A percentile compares a stretch with the other conserved stretches of the same genome.
Conservation (phyloP, 257 asterid species). For the Solanum pimpinellifolium region DNA sequence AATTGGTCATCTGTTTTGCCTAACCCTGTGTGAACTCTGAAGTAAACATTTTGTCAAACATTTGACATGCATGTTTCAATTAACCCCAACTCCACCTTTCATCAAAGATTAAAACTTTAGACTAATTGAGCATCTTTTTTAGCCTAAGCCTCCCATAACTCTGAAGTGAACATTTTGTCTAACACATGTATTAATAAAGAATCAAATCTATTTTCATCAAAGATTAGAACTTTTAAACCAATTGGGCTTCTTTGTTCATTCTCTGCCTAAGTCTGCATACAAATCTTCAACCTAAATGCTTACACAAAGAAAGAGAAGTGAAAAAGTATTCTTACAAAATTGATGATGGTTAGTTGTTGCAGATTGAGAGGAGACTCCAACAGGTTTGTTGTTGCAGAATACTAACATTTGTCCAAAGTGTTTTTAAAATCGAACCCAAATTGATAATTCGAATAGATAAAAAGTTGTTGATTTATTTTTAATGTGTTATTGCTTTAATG, state of each 20-base stretch:
- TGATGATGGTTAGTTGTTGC: neutral
- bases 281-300: neutral
- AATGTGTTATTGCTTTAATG: too few relatives aligned
- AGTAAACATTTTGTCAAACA: neutral
- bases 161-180: neutral
- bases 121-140: neutral
- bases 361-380: neutral
- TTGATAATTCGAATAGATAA: too few relatives aligned
- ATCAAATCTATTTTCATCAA: neutral
- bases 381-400: neutral
- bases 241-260: neutral
- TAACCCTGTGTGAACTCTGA: neutral
- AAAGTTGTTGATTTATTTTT: too few relatives aligned
- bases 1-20: neutral
- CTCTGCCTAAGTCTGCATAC: neutral
- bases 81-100: neutral
- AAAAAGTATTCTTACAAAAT: neutral
- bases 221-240: neutral
- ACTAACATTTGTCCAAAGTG: too few relatives aligned
- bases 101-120: neutral
- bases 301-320: neutral
- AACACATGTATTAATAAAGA: neutral
- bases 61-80: neutral
- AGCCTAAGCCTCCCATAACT: neutral
- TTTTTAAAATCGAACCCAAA: too few relatives aligned